Conservation (phyloP, 305 asterid species). For the Salvia sclarea region DNA sequence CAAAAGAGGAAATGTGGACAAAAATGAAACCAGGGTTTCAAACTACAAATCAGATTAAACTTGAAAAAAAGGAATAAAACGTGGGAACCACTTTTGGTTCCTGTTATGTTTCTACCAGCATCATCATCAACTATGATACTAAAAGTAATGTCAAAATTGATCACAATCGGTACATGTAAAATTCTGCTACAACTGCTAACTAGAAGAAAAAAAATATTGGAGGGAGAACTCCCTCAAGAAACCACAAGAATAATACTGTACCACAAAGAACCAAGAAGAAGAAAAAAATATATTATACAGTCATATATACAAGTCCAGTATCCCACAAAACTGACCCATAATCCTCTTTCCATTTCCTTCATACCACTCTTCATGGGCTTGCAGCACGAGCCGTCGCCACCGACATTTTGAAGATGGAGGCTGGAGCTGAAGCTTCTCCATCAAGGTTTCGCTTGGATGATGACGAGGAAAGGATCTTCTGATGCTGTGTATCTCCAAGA, state of each 20-base stretch:
- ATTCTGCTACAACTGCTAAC: slow-evolving; percentile 22
- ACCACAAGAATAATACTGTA: slow-evolving; percentile 25
- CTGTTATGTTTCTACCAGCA: slow-evolving; percentile 30
- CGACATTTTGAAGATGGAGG: slow-evolving; percentile 24
- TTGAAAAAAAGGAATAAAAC: not conserved
- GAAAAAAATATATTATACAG: slow-evolving; percentile 30
- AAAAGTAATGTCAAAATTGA: slow-evolving; percentile 38
- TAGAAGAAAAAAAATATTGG: slow-evolving; percentile 17
- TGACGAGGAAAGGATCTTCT: slow-evolving; percentile 1
- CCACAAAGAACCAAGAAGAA: slow-evolving; percentile 25
- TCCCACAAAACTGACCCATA: slow-evolving; percentile 33
- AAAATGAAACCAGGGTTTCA: not conserved
- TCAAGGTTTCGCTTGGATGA: slow-evolving; percentile 23
- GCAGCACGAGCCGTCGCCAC: slow-evolving; percentile 9
- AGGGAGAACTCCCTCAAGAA: slow-evolving; percentile 33
- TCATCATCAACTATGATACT: slow-evolving; percentile 29
- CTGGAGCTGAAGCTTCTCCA: slow-evolving; percentile 15
- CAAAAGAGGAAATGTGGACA: not conserved
- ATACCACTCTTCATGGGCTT: slow-evolving; percentile 22
- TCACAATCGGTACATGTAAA: slow-evolving; percentile 28
- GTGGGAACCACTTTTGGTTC: slow-evolving; percentile 33
- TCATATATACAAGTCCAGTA: slow-evolving; percentile 32
- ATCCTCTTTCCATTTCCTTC: slow-evolving; percentile 23
- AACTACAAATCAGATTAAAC: not conserved
- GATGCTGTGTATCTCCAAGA: slow-evolving; percentile 12